Conservation (phyloP, 352 stramenopile genomes). For the Phytopythium boreale region DNA sequence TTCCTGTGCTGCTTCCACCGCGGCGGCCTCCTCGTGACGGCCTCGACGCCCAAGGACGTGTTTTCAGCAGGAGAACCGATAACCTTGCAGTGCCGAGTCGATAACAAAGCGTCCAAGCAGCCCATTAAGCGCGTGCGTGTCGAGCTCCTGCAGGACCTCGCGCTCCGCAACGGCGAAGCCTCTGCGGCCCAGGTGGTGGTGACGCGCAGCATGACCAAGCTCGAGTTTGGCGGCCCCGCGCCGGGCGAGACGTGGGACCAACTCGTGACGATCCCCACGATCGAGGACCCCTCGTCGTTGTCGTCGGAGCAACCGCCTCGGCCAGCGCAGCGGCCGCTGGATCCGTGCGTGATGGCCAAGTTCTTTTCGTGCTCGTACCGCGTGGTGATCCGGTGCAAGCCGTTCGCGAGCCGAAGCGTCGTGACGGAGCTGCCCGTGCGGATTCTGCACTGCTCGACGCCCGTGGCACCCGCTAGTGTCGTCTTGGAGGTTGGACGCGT, state of each 20-base stretch:
- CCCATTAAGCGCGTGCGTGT: conserved; percentile 18
- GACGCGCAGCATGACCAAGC: conserved; percentile 21
- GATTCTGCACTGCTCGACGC: conserved; percentile 21
- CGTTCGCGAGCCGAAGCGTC: conserved; percentile 17
- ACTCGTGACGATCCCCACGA: conserved; percentile 12
- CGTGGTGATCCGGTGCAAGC: conserved; percentile 28
- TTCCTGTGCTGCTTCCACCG: conserved; percentile 30
- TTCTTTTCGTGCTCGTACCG: conserved; percentile 30
- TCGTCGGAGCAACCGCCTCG: conserved; percentile 9
- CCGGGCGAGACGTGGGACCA: conserved; percentile 13
- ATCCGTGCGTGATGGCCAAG: conserved; percentile 19
- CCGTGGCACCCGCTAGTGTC: not conserved
- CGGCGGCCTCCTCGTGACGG: conserved; percentile 19
- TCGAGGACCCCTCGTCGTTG: conserved; percentile 16
- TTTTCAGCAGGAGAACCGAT: conserved; percentile 16
- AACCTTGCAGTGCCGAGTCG: conserved; percentile 15
- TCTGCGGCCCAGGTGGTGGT: conserved; percentile 11
- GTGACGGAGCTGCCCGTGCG: conserved; percentile 19
- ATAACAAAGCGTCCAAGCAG: conserved; percentile 18
- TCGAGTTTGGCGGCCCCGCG: conserved; percentile 10
- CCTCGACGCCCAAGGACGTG: conserved; percentile 21
- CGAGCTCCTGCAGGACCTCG: conserved; percentile 24
- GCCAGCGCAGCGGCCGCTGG: conserved; percentile 4
- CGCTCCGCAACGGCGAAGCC: conserved; percentile 14
- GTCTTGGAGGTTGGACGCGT: not conserved